Conservation (phyloP, 148 eudicot genomes). For the Fagopyrum tataricum region DNA sequence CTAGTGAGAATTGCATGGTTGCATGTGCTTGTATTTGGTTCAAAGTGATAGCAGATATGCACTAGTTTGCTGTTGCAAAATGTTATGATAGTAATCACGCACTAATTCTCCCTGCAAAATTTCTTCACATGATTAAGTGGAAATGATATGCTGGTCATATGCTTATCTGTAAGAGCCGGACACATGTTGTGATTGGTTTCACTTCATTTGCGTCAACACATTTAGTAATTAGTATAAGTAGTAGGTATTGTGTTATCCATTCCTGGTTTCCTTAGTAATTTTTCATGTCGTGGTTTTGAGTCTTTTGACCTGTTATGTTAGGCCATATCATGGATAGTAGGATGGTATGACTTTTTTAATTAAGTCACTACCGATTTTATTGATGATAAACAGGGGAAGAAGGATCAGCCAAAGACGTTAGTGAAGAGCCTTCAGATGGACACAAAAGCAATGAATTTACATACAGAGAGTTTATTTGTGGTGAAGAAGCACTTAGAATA, state of each 20-base stretch:
- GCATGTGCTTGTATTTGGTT: not conserved
- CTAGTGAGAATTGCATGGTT: conserved; percentile 1
- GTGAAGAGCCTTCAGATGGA: conserved; percentile 28
- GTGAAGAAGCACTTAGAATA: conserved; percentile 92
- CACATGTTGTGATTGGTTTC: not conserved
- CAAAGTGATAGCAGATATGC: not conserved
- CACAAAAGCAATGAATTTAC: conserved; percentile 31
- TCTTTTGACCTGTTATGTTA: not conserved
- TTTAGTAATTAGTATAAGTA: not conserved
- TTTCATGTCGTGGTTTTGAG: not conserved
- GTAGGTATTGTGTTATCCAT: not conserved
- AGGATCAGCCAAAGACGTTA: conserved; percentile 27
- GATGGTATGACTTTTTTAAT: not conserved
- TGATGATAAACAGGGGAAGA: conserved; percentile 30
- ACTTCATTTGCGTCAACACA: not conserved
- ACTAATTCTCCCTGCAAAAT: not conserved
- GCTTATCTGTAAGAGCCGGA: not conserved
- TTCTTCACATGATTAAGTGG: not conserved
- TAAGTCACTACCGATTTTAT: not conserved
- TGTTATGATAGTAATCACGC: not conserved
- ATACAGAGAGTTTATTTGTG: conserved; percentile 66
- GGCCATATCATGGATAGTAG: not conserved
- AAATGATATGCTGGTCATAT: not conserved
- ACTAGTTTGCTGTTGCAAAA: not conserved
- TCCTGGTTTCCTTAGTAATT: not conserved